Evolutionary conservation across 306 rosid species (phyloP).

Genomic region (Cyamopsis tetragonoloba): DNA sequence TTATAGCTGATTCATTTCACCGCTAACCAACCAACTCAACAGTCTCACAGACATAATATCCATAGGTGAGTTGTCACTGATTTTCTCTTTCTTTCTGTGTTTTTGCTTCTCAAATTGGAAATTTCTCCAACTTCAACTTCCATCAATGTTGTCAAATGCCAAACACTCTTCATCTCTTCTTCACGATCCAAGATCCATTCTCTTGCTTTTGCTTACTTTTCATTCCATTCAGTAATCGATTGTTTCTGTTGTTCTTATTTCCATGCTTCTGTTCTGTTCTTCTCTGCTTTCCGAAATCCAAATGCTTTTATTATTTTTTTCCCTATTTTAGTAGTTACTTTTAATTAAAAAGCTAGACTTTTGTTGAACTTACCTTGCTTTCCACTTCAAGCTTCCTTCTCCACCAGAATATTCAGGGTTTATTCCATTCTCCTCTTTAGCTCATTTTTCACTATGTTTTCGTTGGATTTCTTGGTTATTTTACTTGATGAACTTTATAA

Average conservation of each 20-base stretch:
- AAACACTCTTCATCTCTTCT: constrained; percentile 5
- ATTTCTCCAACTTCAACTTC: not conserved
- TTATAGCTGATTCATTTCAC: too few relatives aligned
- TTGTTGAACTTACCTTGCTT: not conserved
- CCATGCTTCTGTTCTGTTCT: not conserved
- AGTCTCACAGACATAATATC: not conserved
- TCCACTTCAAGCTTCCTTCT: not conserved
- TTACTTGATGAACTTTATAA: not conserved
- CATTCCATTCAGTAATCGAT: not conserved
- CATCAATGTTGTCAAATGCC: constrained; percentile 12
- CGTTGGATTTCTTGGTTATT: not conserved
- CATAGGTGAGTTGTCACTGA: constrained; percentile 24
- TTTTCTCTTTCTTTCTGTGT: not conserved
- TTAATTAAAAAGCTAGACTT: constrained; percentile 1
- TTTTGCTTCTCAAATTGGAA: not conserved
- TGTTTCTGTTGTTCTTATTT: not conserved
- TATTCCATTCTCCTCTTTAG: not conserved
- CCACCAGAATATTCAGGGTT: not conserved
- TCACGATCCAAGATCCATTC: not conserved
- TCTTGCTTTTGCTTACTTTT: not conserved
- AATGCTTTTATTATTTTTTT: not conserved
- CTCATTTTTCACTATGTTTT: not conserved
- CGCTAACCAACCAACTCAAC: not conserved
- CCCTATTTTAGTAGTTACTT: not conserved
- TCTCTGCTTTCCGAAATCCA: not conserved